phyloP scores from a whole-genome alignment of 2,329 filamentous ascomycete genomes.

The Ophiostoma sp. region DNA sequence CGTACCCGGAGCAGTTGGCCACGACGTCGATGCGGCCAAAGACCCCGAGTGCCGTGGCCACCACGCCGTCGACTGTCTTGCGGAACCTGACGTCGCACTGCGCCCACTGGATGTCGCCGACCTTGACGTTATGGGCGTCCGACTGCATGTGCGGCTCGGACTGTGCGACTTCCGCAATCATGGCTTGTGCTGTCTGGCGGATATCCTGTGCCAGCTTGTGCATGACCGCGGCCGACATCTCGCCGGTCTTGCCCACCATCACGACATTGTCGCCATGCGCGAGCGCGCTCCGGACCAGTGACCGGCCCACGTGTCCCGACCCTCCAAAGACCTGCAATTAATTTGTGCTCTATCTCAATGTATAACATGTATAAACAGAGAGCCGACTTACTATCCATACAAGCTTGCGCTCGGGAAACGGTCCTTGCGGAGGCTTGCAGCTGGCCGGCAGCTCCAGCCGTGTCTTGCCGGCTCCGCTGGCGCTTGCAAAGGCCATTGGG shows the following conservation, averaged over 20 bases:
- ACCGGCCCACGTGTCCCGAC: conserved; percentile 94
- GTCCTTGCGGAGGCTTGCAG: conserved; percentile 74
- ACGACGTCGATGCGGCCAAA: conserved; percentile 85
- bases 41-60: conserved; percentile 63
- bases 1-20: conserved; percentile 90
- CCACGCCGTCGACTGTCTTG: conserved; percentile 67
- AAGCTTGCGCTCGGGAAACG: conserved; percentile 65
- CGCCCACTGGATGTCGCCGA: background rate
- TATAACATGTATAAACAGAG: no score
- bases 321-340: conserved; percentile 73
- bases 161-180: background rate
- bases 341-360: background rate
- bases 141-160: background rate
- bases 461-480: background rate
- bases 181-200: conserved; percentile 48
- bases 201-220: conserved; percentile 49
- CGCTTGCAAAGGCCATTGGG: background rate
- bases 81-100: conserved; percentile 85
- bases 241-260: conserved; percentile 76
- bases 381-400: conserved; percentile 73
- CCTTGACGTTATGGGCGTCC: background rate
- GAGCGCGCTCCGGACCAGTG: conserved; percentile 76
- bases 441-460: conserved; percentile 60
- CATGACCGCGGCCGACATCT: conserved; percentile 70
- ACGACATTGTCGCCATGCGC: conserved; percentile 76